Evolutionary conservation across 306 rosid species (phyloP).

Genomic region (Inga laurina): DNA sequence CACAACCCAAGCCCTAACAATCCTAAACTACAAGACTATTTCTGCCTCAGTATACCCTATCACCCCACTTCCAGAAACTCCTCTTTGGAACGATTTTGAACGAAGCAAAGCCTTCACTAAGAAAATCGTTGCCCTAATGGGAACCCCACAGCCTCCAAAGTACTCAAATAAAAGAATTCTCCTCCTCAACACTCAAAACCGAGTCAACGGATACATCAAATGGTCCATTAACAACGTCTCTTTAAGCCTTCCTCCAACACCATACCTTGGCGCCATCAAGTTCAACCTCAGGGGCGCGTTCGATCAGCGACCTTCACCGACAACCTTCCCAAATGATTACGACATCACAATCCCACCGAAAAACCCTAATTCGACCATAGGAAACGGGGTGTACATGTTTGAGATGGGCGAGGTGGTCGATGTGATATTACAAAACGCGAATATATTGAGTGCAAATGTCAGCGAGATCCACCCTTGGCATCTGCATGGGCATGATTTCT

Average conservation of each 20-base stretch:
- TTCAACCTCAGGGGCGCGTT: slow-evolving; percentile 34
- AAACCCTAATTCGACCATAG: slow-evolving; percentile 42
- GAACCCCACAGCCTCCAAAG: slow-evolving; percentile 62
- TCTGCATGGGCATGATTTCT: slow-evolving; percentile 87
- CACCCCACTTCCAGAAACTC: slow-evolving; percentile 66
- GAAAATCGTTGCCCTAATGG: slow-evolving; percentile 55
- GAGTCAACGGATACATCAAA: slow-evolving; percentile 50
- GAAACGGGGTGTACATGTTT: slow-evolving; percentile 59
- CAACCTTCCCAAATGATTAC: slow-evolving; percentile 38
- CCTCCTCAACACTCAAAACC: slow-evolving; percentile 85
- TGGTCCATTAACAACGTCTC: slow-evolving; percentile 86
- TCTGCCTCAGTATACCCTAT: slow-evolving; percentile 58
- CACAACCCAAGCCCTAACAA: slow-evolving; percentile 59
- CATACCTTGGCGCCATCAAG: slow-evolving; percentile 58
- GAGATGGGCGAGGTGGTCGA: slow-evolving; percentile 43
- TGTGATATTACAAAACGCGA: slow-evolving; percentile 72
- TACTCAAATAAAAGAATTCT: slow-evolving; percentile 40
- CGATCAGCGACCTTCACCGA: slow-evolving; percentile 45
- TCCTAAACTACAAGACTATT: slow-evolving; percentile 60
- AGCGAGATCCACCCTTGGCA: slow-evolving; percentile 96
- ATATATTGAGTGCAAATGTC: slow-evolving; percentile 32
- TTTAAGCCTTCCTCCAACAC: slow-evolving; percentile 60
- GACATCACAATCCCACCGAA: slow-evolving; percentile 48
- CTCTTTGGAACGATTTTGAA: slow-evolving; percentile 60
- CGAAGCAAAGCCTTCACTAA: slow-evolving; percentile 65